phyloP scores from a whole-genome alignment of 371 early-diverging fungal species.

The Lichtheimia ramosa region DNA sequence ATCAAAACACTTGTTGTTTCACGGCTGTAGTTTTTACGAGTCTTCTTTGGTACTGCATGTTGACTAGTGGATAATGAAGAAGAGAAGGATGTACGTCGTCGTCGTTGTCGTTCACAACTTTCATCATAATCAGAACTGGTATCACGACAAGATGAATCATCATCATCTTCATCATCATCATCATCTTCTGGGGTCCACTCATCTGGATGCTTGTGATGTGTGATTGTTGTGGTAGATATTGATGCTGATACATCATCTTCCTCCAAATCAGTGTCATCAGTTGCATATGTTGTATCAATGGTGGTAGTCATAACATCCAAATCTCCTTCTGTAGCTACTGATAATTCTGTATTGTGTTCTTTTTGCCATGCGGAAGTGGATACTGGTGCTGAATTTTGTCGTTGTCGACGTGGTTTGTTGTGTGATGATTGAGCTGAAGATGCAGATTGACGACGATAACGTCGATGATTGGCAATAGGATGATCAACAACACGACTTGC shows the following conservation, averaged over 20 bases:
- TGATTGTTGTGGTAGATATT: background rate
- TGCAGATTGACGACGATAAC: background rate
- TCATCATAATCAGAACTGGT: background rate
- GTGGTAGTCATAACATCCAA: background rate
- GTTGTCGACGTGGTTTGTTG: conserved; percentile 2
- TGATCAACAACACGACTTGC: background rate
- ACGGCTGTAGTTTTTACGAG: conserved; percentile 34
- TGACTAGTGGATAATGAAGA: background rate
- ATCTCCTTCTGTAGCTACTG: background rate
- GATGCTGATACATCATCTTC: background rate
- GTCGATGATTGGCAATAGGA: background rate
- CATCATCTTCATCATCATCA: too few species aligned
- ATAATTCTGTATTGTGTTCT: too few species aligned
- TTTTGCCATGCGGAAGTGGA: too few species aligned
- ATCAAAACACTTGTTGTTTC: conserved; percentile 30
- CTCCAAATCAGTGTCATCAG: background rate
- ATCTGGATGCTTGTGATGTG: background rate
- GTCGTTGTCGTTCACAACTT: background rate
- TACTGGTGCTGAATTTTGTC: background rate
- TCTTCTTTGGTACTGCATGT: conserved; percentile 13
- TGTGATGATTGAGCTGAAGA: background rate
- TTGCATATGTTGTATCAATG: background rate
- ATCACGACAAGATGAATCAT: background rate
- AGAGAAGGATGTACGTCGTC: background rate
- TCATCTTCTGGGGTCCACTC: too few species aligned